phyloP scores from a whole-genome alignment of 2,329 filamentous ascomycete species.

The Acephala macrosclerotiorum region DNA sequence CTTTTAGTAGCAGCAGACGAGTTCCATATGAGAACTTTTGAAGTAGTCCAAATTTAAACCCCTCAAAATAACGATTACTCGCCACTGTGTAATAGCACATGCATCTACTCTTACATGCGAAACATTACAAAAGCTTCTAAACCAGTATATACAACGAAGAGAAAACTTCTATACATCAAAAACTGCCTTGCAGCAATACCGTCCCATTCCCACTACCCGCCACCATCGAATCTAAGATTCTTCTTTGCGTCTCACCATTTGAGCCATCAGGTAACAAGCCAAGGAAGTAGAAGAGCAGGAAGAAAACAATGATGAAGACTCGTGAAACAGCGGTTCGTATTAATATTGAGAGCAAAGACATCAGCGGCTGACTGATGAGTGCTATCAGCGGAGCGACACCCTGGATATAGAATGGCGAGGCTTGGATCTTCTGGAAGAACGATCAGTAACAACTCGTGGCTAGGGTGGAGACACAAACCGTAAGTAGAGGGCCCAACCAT shows the following conservation, averaged over 20 bases:
- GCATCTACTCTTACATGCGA: not conserved
- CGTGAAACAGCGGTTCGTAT: conserved; percentile 27
- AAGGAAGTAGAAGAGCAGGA: conserved; percentile 28
- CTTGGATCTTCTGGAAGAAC: conserved; percentile 18
- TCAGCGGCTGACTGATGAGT: conserved; percentile 21
- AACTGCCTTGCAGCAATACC: not conserved
- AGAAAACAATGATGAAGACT: conserved; percentile 26
- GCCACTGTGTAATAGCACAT: not conserved
- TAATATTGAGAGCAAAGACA: conserved; percentile 28
- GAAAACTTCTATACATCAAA: conserved; percentile 1
- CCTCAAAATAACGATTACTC: too few relatives aligned
- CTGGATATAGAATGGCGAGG: conserved; percentile 19
- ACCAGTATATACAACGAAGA: not conserved
- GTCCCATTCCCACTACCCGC: conserved; percentile 16
- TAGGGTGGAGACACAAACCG: too few relatives aligned
- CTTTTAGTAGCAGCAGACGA: too few relatives aligned
- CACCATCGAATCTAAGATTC: conserved; percentile 22
- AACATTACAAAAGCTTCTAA: not conserved
- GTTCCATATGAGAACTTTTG: too few relatives aligned
- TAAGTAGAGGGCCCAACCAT: conserved; percentile 25
- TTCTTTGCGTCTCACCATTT: conserved; percentile 11
- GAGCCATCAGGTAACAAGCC: conserved; percentile 22
- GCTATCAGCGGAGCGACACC: conserved; percentile 19
- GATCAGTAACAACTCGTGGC: conserved; percentile 3
- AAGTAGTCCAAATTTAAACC: too few relatives aligned